Evolutionary conservation across 345 rosid genomes (phyloP).

Genomic region (Euphorbia pulcherrima): DNA sequence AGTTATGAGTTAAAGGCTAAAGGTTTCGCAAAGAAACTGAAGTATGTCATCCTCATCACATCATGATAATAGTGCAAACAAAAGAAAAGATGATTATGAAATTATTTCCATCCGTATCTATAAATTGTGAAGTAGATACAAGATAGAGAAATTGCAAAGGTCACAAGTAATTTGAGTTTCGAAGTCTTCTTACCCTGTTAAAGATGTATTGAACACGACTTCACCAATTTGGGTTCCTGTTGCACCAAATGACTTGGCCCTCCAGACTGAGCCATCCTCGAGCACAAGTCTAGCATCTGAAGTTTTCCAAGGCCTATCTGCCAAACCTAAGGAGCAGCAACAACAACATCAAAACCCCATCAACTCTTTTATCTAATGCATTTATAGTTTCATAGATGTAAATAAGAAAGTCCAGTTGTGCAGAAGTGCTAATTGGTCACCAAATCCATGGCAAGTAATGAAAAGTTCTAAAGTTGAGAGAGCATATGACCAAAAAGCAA

Average conservation of each 20-base stretch:
- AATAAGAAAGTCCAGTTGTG: neutral
- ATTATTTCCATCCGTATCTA: neutral
- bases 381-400: neutral
- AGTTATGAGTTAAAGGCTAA: neutral
- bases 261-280: constrained; percentile 93
- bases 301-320: constrained; percentile 78
- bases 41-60: neutral
- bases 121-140: neutral
- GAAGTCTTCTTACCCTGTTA: constrained; percentile 60
- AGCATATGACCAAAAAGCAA: neutral
- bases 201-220: constrained; percentile 91
- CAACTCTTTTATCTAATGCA: neutral
- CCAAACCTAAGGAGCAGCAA: constrained; percentile 45
- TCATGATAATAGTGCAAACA: too few relatives aligned
- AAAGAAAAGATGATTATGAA: neutral
- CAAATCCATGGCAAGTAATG: neutral
- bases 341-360: neutral
- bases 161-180: neutral
- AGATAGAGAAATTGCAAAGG: neutral
- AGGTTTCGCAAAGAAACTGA: neutral
- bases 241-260: constrained; percentile 94
- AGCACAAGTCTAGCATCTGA: constrained; percentile 85
- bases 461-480: neutral
- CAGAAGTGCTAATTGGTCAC: neutral
- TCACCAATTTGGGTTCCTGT: constrained; percentile 90